Evolutionary conservation across 805 yeast genomes (phyloP), one percentile per base, ranked within the genome.

Genomic region (Pichia cabralensis): DNA sequence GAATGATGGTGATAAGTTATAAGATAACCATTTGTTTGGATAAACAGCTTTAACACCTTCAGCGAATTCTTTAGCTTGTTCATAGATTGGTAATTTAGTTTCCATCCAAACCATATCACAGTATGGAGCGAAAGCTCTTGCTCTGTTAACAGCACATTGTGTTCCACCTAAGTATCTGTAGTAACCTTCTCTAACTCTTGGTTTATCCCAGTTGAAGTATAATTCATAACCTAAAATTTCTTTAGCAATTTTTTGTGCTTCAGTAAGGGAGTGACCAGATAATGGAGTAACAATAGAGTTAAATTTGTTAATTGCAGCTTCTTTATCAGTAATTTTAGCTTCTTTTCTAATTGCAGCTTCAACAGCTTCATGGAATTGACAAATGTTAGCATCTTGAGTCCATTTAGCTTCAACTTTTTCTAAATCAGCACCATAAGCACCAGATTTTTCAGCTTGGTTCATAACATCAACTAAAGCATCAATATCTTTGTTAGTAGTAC

Each of bases 101-200:
- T 89, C 97, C 96, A 89, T 88, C 97, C 97, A 89, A 49, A 88
- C 78, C 66, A 89, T 69, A 62, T 88, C 97, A 28, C 94, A 86
- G 61, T 80, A 89, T 43, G 96, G 96, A 36, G 96, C 88, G 58
- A 69, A 89, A 21, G 95, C 94, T 54, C 95, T 76, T 43, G 94
- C 96, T 60, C 97, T 79, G 79, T 85, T 89, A 34, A 89, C 81
- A 33, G 97, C 96, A 71, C 96, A 86, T 67, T 84, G 88, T 41
- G 96, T 84, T 51, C 97, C 97, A 52, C 97, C 97, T 53, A 67
- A 69, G 76, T 85, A 88, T 56, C 95, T 76, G 76, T 89, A 89
- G 74, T 82, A 83, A 50, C 97, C 97, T 67, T 89, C 97, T 59
- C 96, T 74, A 44, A 83, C 94, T 61, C 96, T 79, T 52, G 96